A percentile compares a stretch with the other conserved stretches of the same genome.
Evolutionary conservation across 1,139 yeast genomes (phyloP).

Genomic region (Saccharomyces hybrid): DNA sequence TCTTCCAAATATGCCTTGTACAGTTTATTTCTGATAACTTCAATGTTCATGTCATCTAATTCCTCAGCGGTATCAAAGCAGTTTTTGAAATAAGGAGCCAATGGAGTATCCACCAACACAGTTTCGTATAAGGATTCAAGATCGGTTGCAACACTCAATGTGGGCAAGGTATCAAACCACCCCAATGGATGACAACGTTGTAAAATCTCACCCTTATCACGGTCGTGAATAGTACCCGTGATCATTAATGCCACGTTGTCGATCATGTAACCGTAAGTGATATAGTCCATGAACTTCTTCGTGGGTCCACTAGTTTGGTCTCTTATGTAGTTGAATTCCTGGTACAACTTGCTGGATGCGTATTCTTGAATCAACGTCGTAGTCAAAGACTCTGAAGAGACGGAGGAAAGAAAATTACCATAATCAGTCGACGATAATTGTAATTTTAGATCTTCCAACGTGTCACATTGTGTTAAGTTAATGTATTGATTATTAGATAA

Average conservation of each 20-base stretch:
- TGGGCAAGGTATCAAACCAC: constrained; percentile 96
- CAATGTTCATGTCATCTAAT: constrained; percentile 90
- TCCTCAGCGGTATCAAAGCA: constrained; percentile 82
- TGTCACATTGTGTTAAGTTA: constrained; percentile 92
- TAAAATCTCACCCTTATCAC: constrained; percentile 80
- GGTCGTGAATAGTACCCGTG: constrained; percentile 92
- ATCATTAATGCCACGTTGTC: constrained; percentile 94
- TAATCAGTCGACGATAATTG: constrained; percentile 94
- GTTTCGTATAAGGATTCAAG: constrained; percentile 85
- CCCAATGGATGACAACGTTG: constrained; percentile 94
- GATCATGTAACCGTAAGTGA: constrained; percentile 95
- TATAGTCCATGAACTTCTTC: constrained; percentile 77
- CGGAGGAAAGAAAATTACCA: constrained; percentile 79
- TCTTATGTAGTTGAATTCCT: constrained; percentile 77
- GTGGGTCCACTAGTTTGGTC: constrained; percentile 78
- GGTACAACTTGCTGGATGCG: constrained; percentile 65
- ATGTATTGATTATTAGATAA: constrained; percentile 71
- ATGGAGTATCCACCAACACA: constrained; percentile 93
- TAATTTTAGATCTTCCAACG: constrained; percentile 83
- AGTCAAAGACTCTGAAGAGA: constrained; percentile 75
- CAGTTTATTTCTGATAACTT: constrained; percentile 82
- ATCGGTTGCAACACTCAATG: constrained; percentile 89
- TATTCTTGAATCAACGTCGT: constrained; percentile 67
- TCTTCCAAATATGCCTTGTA: constrained; percentile 91
- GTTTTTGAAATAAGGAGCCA: constrained; percentile 91